Evolutionary conservation across 1,284 basidiomycete genomes (phyloP), one percentile per base, ranked within the genome.

Genomic region (Gomphus sp.): DNA sequence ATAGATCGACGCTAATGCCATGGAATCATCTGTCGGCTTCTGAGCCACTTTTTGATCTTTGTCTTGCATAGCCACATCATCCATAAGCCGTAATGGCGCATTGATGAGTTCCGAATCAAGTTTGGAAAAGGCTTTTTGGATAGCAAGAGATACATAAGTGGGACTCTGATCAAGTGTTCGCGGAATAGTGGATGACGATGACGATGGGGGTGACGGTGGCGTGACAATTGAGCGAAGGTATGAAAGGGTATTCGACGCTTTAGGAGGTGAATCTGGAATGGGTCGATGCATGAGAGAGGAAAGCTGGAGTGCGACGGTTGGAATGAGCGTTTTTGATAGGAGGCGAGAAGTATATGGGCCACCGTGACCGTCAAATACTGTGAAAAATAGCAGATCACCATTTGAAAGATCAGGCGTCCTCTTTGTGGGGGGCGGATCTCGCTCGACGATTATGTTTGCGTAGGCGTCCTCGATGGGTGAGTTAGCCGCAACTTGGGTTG

Each of bases 321-420:
- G 91, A 62, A 98, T 91, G 61, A 99, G 82, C 44, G 89, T 81
- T 56, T 87, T 86, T 2, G 89, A 87, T 36, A 99, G 84, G 34
- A 98, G 77, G 60, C 84, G 81, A 4, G 91, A 93, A 1, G 97
- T 99, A 59, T 92, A 81, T 63, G 68, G 79, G 1, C 93, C 97
- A 1, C 84, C 79, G 69, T 99, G 97, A 1, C 97, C 97, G 68
- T 99, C 97, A 82, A 95, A 88, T 33, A 97, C 86, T 1, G 90
- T 78, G 66, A 92, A 93, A 71, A 96, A 89, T 53, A 91, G 75
- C 63, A 89, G 79, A 67, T 91, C 89, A 10, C 88, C 87, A 11
- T 81, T 78, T 0, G 76, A 74, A 3, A 77, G 44, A 48, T 18
- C 41, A 43, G 39, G 31, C 6, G n/a, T 16, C 11, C 7, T 4